Percentiles rank a stretch among this genome's conserved stretches.
phyloP scores from a whole-genome alignment of 805 yeast species.

The Lachancea mirantina region DNA sequence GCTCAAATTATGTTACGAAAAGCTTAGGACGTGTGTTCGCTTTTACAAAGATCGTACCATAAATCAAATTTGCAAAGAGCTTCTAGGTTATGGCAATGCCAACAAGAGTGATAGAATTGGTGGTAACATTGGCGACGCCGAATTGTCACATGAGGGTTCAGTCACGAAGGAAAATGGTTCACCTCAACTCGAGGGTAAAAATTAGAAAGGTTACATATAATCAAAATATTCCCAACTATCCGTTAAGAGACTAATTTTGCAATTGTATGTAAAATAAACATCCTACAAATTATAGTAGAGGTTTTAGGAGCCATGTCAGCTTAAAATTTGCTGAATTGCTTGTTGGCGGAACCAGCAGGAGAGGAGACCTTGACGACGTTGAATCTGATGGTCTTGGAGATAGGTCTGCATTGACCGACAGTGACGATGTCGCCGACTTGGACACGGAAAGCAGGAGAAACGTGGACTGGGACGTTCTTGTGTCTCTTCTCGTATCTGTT shows the following conservation, averaged over 20 bases:
- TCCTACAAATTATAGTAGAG: too few relatives aligned
- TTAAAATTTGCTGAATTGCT: slow-evolving; percentile 97
- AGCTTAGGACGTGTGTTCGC: slow-evolving; percentile 45
- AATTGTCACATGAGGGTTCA: slow-evolving; percentile 14
- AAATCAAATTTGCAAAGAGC: slow-evolving; percentile 30
- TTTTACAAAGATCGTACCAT: slow-evolving; percentile 39
- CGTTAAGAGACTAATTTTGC: slow-evolving; percentile 3
- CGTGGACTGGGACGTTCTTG: slow-evolving; percentile 99
- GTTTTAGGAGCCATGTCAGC: too few relatives aligned
- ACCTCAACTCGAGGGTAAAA: too few relatives aligned
- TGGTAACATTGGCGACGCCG: slow-evolving; percentile 14
- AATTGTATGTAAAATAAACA: slow-evolving; percentile 17
- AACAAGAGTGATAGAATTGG: too few relatives aligned
- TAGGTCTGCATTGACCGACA: slow-evolving; percentile 99
- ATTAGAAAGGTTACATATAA: too few relatives aligned
- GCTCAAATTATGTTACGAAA: slow-evolving; percentile 53
- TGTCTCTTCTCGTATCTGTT: slow-evolving; percentile 99
- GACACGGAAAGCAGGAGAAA: slow-evolving; percentile 99
- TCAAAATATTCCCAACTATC: too few relatives aligned
- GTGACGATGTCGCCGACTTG: slow-evolving; percentile 98
- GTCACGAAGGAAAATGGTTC: too few relatives aligned
- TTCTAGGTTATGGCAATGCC: too few relatives aligned
- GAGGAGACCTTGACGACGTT: slow-evolving; percentile 95
- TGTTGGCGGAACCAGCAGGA: slow-evolving; percentile 78
- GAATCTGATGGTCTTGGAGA: slow-evolving; percentile 99